Percentiles rank a stretch among this genome's conserved stretches.
Conservation (phyloP, 768 basidiomycete genomes). For the Pulveroboletus sp. region DNA sequence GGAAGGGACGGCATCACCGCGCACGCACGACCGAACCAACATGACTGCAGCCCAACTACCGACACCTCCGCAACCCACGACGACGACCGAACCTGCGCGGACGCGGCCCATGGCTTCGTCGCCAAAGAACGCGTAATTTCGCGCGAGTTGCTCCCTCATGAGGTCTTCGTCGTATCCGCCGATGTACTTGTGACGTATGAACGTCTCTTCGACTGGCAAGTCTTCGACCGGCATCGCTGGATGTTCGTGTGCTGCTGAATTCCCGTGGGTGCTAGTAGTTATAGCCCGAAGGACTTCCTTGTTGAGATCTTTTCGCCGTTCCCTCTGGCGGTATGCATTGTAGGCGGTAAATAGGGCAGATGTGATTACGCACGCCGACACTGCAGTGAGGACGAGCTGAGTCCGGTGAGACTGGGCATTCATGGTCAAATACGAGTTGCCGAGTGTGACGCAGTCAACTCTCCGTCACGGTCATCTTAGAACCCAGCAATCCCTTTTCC, state of each 20-base stretch:
- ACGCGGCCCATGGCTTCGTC: slow-evolving; percentile 83
- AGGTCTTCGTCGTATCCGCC: slow-evolving; percentile 70
- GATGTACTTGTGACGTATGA: slow-evolving; percentile 14
- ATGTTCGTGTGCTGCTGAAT: not conserved
- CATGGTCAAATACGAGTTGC: slow-evolving; percentile 14
- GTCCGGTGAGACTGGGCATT: slow-evolving; percentile 42
- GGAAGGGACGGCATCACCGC: not conserved
- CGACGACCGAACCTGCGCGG: slow-evolving; percentile 69
- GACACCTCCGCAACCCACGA: slow-evolving; percentile 95
- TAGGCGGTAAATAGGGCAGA: slow-evolving; percentile 58
- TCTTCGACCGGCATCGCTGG: slow-evolving; percentile 6
- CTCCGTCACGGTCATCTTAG: no score
- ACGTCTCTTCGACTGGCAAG: slow-evolving; percentile 8
- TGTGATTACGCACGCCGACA: slow-evolving; percentile 60
- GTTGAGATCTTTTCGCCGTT: slow-evolving; percentile 52
- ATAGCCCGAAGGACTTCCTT: slow-evolving; percentile 56
- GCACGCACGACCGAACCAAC: slow-evolving; percentile 81
- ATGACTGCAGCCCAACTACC: slow-evolving; percentile 95
- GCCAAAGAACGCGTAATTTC: slow-evolving; percentile 94
- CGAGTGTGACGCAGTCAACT: not conserved
- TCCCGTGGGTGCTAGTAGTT: slow-evolving; percentile 16
- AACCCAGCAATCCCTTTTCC: no score
- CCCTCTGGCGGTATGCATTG: slow-evolving; percentile 42
- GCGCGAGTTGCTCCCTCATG: slow-evolving; percentile 82
- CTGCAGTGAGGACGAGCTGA: slow-evolving; percentile 64